Evolutionary conservation across 257 asterid species (phyloP).

Genomic region (Salvia splendens): DNA sequence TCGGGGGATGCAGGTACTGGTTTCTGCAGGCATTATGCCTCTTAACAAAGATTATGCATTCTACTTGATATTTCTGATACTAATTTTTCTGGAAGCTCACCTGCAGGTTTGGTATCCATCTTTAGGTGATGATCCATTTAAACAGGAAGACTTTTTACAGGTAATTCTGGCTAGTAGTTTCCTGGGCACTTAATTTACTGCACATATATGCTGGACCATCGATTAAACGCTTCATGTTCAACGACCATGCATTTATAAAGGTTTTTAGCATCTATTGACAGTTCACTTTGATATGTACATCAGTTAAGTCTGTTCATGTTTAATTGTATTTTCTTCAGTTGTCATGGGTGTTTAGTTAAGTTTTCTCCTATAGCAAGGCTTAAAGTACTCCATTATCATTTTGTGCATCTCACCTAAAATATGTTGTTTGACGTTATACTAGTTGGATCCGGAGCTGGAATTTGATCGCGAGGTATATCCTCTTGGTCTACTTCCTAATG

Average conservation of each 20-base stretch:
- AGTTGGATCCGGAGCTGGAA: constrained; percentile 99
- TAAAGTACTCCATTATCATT: constrained; percentile 22
- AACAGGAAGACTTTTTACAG: constrained; percentile 99
- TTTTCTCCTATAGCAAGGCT: constrained; percentile 14
- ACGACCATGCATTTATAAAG: constrained; percentile 23
- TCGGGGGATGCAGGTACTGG: constrained; percentile 97
- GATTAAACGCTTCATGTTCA: constrained; percentile 19
- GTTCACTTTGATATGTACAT: constrained; percentile 4
- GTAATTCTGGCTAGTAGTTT: constrained; percentile 39
- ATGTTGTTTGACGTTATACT: constrained; percentile 42
- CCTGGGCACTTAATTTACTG: constrained; percentile 23
- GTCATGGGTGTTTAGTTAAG: constrained; percentile 14
- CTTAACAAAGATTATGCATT: constrained; percentile 16
- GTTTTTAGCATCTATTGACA: constrained; percentile 15
- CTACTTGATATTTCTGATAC: constrained; percentile 43
- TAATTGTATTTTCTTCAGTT: neutral
- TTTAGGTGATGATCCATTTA: constrained; percentile 83
- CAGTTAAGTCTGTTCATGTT: constrained; percentile 8
- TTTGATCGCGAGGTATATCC: constrained; percentile 99
- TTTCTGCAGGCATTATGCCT: constrained; percentile 31
- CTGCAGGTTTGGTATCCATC: constrained; percentile 99
- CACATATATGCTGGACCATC: constrained; percentile 7
- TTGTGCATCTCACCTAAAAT: constrained; percentile 32
- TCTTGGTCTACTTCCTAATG: constrained; percentile 95
- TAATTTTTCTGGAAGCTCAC: constrained; percentile 49